Conservation (phyloP, 2,329 filamentous ascomycete species). For the Phaeosphaeriaceae sp. region DNA sequence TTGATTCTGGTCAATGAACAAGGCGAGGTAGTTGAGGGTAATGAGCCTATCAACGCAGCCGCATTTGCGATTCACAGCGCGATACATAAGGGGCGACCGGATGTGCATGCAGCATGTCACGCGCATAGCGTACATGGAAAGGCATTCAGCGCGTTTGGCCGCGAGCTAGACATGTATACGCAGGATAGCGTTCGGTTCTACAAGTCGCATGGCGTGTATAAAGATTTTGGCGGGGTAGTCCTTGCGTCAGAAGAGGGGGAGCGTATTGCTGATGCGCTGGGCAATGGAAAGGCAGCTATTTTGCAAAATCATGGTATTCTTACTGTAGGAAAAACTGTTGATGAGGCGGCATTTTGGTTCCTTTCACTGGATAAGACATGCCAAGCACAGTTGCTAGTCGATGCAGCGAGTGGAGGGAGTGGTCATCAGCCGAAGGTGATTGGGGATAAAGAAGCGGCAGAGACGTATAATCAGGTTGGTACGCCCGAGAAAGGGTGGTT, state of each 20-base stretch:
- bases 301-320: conserved; percentile 50
- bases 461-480: conserved; percentile 52
- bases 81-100: conserved; percentile 45
- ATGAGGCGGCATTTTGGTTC: conserved; percentile 57
- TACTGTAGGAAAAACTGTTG: conserved; percentile 48
- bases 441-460: conserved; percentile 48
- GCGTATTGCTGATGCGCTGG: conserved; percentile 50
- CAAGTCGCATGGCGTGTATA: conserved; percentile 50
- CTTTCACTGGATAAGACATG: conserved; percentile 54
- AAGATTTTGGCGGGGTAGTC: conserved; percentile 51
- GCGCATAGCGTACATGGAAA: conserved; percentile 56
- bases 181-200: conserved; percentile 55
- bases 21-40: conserved; percentile 49
- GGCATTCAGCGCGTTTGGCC: conserved; percentile 55
- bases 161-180: conserved; percentile 56
- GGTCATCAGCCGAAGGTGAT: conserved; percentile 52
- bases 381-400: conserved; percentile 53
- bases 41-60: conserved; percentile 54
- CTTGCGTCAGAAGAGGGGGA: conserved; percentile 53
- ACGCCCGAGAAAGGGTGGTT: conserved; percentile 61
- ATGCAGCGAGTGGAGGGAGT: conserved; percentile 47
- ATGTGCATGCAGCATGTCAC: conserved; percentile 53
- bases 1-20: conserved; percentile 54
- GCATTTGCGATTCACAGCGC: conserved; percentile 57
- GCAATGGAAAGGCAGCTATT: conserved; percentile 45